Percentiles rank a stretch among this genome's conserved stretches.
phyloP scores from a whole-genome alignment of 2,329 filamentous ascomycete genomes.

The Anisogramma anomala region DNA sequence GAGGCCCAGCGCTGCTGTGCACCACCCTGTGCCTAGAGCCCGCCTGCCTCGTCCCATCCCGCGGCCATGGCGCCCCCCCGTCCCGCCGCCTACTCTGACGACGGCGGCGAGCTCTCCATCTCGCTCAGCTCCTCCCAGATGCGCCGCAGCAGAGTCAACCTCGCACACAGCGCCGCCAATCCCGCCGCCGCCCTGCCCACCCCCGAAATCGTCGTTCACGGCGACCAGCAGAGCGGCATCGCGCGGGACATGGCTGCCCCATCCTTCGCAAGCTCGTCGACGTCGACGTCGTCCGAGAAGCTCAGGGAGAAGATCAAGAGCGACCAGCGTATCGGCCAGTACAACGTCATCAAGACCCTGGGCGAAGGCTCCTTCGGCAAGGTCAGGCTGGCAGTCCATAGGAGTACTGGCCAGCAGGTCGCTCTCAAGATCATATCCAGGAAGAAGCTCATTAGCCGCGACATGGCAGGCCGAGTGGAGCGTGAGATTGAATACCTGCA shows the following conservation, averaged over 20 bases:
- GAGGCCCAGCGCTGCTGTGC: neutral
- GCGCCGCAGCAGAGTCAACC: conserved; percentile 38
- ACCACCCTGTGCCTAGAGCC: neutral
- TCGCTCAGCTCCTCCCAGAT: conserved; percentile 56
- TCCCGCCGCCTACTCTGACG: conserved; percentile 35
- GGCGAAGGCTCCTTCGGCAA: conserved; percentile 98
- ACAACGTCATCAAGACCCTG: conserved; percentile 79
- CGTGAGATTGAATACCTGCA: conserved; percentile 97
- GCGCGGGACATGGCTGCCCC: conserved; percentile 25
- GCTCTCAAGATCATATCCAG: conserved; percentile 96
- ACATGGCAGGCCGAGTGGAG: conserved; percentile 97
- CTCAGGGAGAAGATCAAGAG: conserved; percentile 49
- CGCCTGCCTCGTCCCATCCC: neutral
- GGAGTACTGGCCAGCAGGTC: conserved; percentile 86
- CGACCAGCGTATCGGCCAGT: conserved; percentile 81
- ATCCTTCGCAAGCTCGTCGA: conserved; percentile 10
- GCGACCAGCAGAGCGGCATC: conserved; percentile 14
- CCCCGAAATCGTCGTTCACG: conserved; percentile 23
- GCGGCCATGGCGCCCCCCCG: conserved; percentile 43
- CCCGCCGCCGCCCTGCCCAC: conserved; percentile 18
- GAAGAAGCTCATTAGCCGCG: conserved; percentile 89
- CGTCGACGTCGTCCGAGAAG: too few relatives aligned
- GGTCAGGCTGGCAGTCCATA: conserved; percentile 91
- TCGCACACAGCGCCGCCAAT: conserved; percentile 18
- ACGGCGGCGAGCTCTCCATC: conserved; percentile 76